These are phyloP conservation scores for Pezicula carpinea DNA, from an alignment of 2,329 filamentous ascomycete species.

Conservation along the genomic window DNA sequence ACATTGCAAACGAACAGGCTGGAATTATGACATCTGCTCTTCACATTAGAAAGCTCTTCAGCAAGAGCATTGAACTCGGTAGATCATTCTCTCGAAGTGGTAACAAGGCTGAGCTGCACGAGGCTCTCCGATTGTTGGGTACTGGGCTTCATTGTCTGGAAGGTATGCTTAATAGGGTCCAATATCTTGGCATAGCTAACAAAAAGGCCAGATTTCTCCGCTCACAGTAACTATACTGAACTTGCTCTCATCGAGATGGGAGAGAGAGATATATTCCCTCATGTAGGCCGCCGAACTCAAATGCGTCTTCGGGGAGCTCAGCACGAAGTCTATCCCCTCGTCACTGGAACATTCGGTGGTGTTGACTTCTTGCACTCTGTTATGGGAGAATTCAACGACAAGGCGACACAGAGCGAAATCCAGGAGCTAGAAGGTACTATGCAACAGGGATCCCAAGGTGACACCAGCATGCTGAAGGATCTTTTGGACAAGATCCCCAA, in stretches of 20 bases:
- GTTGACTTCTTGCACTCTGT: slow-evolving; percentile 93
- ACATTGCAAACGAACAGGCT: slow-evolving; percentile 80
- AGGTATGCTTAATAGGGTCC: slow-evolving; percentile 36
- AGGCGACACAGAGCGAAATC: slow-evolving; percentile 86
- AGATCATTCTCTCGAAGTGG: slow-evolving; percentile 63
- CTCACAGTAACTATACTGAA: slow-evolving; percentile 91
- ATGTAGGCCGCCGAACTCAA: slow-evolving; percentile 72
- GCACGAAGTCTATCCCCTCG: slow-evolving; percentile 68
- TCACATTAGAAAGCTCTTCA: slow-evolving; percentile 71
- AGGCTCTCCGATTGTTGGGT: slow-evolving; percentile 80
- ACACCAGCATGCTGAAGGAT: slow-evolving; percentile 72
- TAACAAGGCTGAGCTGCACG: slow-evolving; percentile 75
- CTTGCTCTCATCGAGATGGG: slow-evolving; percentile 84
- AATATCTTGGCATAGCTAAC: slow-evolving; percentile 23
- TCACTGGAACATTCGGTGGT: slow-evolving; percentile 91
- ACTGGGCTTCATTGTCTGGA: slow-evolving; percentile 88
- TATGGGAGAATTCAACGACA: slow-evolving; percentile 75
- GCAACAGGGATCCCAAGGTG: slow-evolving; percentile 54
- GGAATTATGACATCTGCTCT: slow-evolving; percentile 78
- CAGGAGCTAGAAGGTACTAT: slow-evolving; percentile 84
- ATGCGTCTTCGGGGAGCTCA: slow-evolving; percentile 65
- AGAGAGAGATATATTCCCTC: slow-evolving; percentile 76
- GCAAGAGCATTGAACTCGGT: slow-evolving; percentile 72
- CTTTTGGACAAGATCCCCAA: slow-evolving; percentile 78
- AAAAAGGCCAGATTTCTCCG: slow-evolving; percentile 63